These are phyloP conservation scores for Bromus sterilis DNA, from an alignment of 176 grass and related monocot species.

Conservation along the genomic window DNA sequence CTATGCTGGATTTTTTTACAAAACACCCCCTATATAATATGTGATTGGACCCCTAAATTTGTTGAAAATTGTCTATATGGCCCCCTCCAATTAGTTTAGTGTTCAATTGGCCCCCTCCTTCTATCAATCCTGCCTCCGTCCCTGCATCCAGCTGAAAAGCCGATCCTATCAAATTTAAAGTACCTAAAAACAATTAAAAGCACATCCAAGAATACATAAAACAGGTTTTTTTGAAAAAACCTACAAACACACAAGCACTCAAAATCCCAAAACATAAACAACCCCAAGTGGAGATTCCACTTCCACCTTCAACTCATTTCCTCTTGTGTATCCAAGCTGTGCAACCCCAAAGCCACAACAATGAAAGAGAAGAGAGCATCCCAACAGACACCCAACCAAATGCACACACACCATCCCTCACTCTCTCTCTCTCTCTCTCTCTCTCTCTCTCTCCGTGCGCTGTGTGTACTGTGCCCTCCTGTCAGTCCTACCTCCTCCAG, in stretches of 20 bases:
- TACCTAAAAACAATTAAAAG: too few relatives aligned
- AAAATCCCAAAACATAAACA: not conserved
- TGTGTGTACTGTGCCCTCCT: slow-evolving; percentile 12
- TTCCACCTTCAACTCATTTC: not conserved
- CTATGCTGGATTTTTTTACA: too few relatives aligned
- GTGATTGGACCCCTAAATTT: too few relatives aligned
- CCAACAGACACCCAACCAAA: slow-evolving; percentile 24
- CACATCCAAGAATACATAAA: not conserved
- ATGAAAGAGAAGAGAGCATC: not conserved
- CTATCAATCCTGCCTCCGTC: too few relatives aligned
- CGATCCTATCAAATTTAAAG: not conserved
- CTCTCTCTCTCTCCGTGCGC: not conserved
- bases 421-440: not conserved
- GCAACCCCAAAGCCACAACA: not conserved
- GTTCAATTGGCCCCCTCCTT: too few relatives aligned
- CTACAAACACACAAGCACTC: not conserved
- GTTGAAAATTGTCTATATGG: too few relatives aligned
- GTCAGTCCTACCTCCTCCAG: slow-evolving; percentile 30
- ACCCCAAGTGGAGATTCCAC: slow-evolving; percentile 24
- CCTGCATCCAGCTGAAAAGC: not conserved
- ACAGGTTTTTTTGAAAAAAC: too few relatives aligned
- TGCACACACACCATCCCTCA: not conserved
- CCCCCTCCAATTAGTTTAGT: too few relatives aligned
- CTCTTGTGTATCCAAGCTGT: slow-evolving; percentile 40
- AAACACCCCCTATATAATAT: too few relatives aligned